Evolutionary conservation across 805 yeast species (phyloP).

Genomic region (Yamadazyma kitorensis): DNA sequence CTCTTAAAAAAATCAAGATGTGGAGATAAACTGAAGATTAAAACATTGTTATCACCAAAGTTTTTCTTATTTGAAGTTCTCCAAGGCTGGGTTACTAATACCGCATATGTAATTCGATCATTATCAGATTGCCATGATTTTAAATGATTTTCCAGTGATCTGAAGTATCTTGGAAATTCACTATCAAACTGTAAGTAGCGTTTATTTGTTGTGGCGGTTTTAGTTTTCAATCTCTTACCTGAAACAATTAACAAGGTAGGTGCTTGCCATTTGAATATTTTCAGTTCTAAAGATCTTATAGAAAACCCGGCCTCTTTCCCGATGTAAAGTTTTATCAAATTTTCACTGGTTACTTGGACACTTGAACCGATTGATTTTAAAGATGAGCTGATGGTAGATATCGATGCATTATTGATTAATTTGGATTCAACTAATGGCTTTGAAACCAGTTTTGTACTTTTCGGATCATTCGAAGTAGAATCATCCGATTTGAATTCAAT

Average conservation of each 20-base stretch:
- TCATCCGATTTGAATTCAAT: background rate
- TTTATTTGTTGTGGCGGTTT: slow-evolving; percentile 35
- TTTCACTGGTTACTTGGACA: slow-evolving; percentile 40
- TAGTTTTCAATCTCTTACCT: slow-evolving; percentile 52
- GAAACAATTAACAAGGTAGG: slow-evolving; percentile 71
- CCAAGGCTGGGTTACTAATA: slow-evolving; percentile 75
- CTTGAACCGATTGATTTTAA: slow-evolving; percentile 22
- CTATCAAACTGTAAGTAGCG: slow-evolving; percentile 51
- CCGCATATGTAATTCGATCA: slow-evolving; percentile 57
- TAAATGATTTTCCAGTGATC: slow-evolving; percentile 20
- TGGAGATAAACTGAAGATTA: slow-evolving; percentile 70
- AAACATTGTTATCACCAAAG: slow-evolving; percentile 62
- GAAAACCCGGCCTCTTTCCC: slow-evolving; percentile 84
- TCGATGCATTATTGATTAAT: slow-evolving; percentile 38
- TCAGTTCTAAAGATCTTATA: slow-evolving; percentile 80
- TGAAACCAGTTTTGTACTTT: slow-evolving; percentile 7
- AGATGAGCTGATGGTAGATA: slow-evolving; percentile 38
- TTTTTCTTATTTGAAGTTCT: slow-evolving; percentile 61
- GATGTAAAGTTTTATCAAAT: slow-evolving; percentile 59
- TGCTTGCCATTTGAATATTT: slow-evolving; percentile 85
- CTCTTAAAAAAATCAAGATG: slow-evolving; percentile 49
- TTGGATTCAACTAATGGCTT: slow-evolving; percentile 26
- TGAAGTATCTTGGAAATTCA: slow-evolving; percentile 41
- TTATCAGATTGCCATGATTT: slow-evolving; percentile 36
- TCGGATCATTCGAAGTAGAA: background rate